Conservation (phyloP, 1,139 yeast species). For the Saccharomyces hybrid region DNA sequence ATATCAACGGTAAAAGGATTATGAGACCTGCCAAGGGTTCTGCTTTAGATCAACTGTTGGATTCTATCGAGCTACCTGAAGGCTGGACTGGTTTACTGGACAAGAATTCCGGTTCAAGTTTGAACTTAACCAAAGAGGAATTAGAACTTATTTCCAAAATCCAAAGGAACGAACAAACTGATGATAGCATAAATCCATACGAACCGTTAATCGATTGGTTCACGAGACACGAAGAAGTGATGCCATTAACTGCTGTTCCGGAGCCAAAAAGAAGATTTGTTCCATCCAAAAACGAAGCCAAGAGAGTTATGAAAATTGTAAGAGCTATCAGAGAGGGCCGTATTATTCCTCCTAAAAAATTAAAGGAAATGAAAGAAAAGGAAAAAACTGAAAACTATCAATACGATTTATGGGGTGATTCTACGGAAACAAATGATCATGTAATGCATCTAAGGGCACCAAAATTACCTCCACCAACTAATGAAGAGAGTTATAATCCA, state of each 20-base stretch:
- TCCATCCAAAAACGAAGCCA: conserved; percentile 95
- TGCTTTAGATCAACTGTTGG: conserved; percentile 83
- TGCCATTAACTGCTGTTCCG: conserved; percentile 89
- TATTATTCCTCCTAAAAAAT: conserved; percentile 65
- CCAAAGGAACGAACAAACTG: conserved; percentile 78
- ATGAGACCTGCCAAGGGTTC: conserved; percentile 98
- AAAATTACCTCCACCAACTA: conserved; percentile 88
- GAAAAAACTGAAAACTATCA: conserved; percentile 42
- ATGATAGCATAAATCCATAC: conserved; percentile 74
- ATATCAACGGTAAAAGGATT: conserved; percentile 92
- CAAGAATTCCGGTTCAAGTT: conserved; percentile 78
- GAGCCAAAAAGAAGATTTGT: conserved; percentile 96
- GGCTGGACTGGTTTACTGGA: conserved; percentile 98
- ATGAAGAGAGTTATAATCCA: conserved; percentile 95
- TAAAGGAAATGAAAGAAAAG: conserved; percentile 44
- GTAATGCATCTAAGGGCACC: conserved; percentile 93
- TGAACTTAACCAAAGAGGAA: conserved; percentile 84
- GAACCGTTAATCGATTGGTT: conserved; percentile 96
- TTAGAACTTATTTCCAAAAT: conserved; percentile 80
- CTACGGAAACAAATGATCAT: conserved; percentile 54
- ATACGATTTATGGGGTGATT: conserved; percentile 83
- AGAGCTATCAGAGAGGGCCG: conserved; percentile 94
- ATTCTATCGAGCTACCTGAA: conserved; percentile 85
- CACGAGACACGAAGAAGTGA: conserved; percentile 72
- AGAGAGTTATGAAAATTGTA: conserved; percentile 91